A percentile compares a stretch with the other conserved stretches of the same genome.
Conservation (phyloP, 2,329 filamentous ascomycete species). For the Moelleriella libera region DNA sequence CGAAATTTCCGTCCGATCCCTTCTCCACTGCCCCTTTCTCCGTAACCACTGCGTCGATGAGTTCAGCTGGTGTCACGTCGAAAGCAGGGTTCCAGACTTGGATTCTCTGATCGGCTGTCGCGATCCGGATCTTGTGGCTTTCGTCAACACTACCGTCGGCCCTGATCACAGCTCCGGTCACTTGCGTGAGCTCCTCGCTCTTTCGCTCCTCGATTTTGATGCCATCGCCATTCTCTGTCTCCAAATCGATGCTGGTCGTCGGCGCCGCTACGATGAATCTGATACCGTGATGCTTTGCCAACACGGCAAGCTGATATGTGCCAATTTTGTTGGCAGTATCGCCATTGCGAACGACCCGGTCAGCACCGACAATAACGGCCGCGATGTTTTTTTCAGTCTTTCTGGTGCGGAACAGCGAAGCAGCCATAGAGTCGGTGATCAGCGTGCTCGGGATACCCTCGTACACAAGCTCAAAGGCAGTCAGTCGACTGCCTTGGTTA, state of each 20-base stretch:
- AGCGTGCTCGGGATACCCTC: slow-evolving; percentile 84
- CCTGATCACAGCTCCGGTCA: slow-evolving; percentile 61
- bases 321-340: slow-evolving; percentile 99
- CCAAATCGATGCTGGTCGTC: slow-evolving; percentile 82
- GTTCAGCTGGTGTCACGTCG: slow-evolving; percentile 75
- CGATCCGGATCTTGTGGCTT: slow-evolving; percentile 53
- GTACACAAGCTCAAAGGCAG: slow-evolving; percentile 91
- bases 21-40: slow-evolving; percentile 82
- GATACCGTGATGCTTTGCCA: slow-evolving; percentile 74
- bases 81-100: slow-evolving; percentile 95
- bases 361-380: slow-evolving; percentile 86
- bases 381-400: slow-evolving; percentile 54
- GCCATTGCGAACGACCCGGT: slow-evolving; percentile 88
- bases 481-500: slow-evolving; percentile 91
- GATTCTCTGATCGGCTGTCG: slow-evolving; percentile 66
- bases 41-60: slow-evolving; percentile 91
- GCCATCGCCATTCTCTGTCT: slow-evolving; percentile 59
- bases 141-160: slow-evolving; percentile 50
- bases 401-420: slow-evolving; percentile 57
- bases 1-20: slow-evolving; percentile 54
- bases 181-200: slow-evolving; percentile 66
- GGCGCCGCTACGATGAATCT: slow-evolving; percentile 94
- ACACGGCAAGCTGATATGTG: slow-evolving; percentile 84
- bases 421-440: slow-evolving; percentile 95
- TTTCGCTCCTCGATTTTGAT: slow-evolving; percentile 89